Percentiles rank a stretch among this genome's conserved stretches.
Conservation (phyloP, 495 filamentous ascomycete genomes). For the Penicillium steckii region DNA sequence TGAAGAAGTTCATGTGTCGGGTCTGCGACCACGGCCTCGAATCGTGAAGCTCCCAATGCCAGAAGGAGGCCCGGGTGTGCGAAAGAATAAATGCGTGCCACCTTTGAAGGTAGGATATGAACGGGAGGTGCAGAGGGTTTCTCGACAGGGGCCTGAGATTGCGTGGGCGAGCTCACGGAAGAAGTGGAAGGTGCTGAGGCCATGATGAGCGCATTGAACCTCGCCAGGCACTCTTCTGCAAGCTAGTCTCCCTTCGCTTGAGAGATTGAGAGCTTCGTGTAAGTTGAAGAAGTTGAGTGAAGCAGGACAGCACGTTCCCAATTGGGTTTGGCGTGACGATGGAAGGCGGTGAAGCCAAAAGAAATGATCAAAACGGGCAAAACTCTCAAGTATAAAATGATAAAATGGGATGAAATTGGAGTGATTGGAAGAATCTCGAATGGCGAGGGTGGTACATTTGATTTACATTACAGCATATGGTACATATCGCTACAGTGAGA, state of each 20-base stretch:
- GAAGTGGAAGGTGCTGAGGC: conserved; percentile 18
- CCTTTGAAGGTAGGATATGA: conserved; percentile 46
- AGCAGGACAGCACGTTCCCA: too few relatives aligned
- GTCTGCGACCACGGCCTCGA: conserved; percentile 65
- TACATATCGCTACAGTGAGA: neutral
- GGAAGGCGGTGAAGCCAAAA: too few relatives aligned
- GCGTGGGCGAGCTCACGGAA: conserved; percentile 11
- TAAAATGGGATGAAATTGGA: too few relatives aligned
- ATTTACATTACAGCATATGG: neutral
- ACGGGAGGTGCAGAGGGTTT: conserved; percentile 30
- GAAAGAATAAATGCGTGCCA: conserved; percentile 53
- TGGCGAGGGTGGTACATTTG: neutral
- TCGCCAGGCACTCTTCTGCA: neutral
- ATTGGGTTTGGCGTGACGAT: too few relatives aligned
- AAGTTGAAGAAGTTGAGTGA: too few relatives aligned
- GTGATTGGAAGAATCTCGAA: neutral
- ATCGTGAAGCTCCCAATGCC: conserved; percentile 56
- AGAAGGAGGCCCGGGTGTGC: conserved; percentile 67
- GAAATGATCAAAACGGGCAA: too few relatives aligned
- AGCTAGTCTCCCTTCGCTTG: neutral
- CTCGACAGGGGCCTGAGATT: conserved; percentile 26
- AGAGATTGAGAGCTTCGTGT: conserved; percentile 14
- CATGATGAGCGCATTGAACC: conserved; percentile 21
- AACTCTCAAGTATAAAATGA: too few relatives aligned
- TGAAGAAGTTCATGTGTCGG: conserved; percentile 64